Base-by-base conservation (phyloP, 106 monocot species). In the Dioscorea dumetorum region DNA sequence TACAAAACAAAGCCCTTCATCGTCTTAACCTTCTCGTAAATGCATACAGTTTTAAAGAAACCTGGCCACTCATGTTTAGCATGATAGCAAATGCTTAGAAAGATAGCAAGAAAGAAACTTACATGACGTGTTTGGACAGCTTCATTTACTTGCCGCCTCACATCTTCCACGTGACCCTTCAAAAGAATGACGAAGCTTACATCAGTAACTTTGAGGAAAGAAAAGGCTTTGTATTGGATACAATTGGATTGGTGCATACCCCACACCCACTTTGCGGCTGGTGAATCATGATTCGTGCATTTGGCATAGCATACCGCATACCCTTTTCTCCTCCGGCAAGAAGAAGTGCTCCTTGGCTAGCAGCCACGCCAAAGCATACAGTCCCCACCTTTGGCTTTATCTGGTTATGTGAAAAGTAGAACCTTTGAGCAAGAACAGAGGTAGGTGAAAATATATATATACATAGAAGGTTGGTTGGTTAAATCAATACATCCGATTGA, bases 311-410 rank as follows among this genome's bases (percentile, higher is more conserved):
- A 78, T 91, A 89, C 4, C 95, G 88, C 86, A 88, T 91, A 18
- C 91, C 95, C 73, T 91, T 95, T 78, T 95, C 95, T 34, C 95
- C 95, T 67, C 91, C 95, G 59, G 95, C 95, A 75, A 95, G 86
- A 81, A 95, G 82, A 73, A 95, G 75, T 61, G 95, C 91, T 69
- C 85, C 88, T 72, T 91, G 91, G 74, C 95, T 86, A 18, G 91
- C 95, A 62, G 90, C 91, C 69, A 88, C 85, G 20, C 91, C 95
- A 74, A 95, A 95, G 73, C 91, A 88, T 57, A 95, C 85, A 8
- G 82, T 91, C 49, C 95, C 91, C 8, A 95, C 95, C 79, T 84
- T 91, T 22, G 95, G 95, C 71, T 91, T 95, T 67, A 95, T 88
- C 95, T 91, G 76, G 22, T 71, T 10, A 41, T 41, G 41, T 8